Base-by-base conservation (phyloP, 2,329 filamentous ascomycete genomes). In the Ophiosphaerella korrae region DNA sequence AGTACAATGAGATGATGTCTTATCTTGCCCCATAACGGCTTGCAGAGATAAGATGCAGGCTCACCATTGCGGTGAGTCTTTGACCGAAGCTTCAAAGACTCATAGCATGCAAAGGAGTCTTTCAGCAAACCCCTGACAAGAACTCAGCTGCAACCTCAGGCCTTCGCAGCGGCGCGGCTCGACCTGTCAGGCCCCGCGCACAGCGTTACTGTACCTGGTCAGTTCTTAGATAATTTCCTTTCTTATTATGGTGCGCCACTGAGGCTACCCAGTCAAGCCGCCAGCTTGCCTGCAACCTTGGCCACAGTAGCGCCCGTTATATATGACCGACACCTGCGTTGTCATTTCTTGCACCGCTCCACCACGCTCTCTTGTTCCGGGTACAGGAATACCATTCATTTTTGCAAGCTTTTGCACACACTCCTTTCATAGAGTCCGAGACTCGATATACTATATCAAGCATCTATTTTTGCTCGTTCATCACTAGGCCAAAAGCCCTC, bases 361-460 rank as follows among this genome's bases (percentile, higher is more conserved):
- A 38, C 23, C 24, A 61, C 52, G 34, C 42, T 53, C 50, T 58
- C 58, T 54, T 48, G 56, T 56, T 57, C 62, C 56, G 50, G 64
- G 62, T 73, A 67, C 66, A 62, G 70, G 68, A 69, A 62, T 68
- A 68, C 66, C 64, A 57, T 58, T 68, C 64, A 55, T 68, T 71
- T 53, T 51, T 57, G 56, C 41, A 45, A 51, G 45, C 42, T 33
- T 37, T 48, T 42, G 41, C 46, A 55, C 48, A 62, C 62, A 54
- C 60, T 68, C 63, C 42, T 67, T 68, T 63, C 44, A 47, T 57
- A 52, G 66, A 69, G 69, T 71, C 63, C 55, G 69, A 68, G 67
- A 70, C 68, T 71, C 67, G 52, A 53, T 58, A 63, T 38, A 60
- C 41, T 64, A 29, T 11, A 29, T 29, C 26, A 29, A 7, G 26